phyloP scores from a whole-genome alignment of 1,284 basidiomycete species.

The Boletellus sp. region DNA sequence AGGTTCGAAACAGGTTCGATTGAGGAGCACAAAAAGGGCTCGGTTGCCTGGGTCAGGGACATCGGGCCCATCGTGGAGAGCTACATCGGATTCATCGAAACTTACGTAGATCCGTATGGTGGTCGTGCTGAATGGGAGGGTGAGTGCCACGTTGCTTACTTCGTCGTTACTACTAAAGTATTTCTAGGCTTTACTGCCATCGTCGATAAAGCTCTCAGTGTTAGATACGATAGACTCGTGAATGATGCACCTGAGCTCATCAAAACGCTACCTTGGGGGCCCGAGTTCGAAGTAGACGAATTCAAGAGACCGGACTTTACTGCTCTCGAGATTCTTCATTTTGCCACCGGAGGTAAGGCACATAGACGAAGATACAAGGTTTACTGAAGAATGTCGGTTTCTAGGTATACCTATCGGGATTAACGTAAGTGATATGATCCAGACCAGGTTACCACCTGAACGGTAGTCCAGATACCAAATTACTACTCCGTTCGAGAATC shows the following conservation, averaged over 20 bases:
- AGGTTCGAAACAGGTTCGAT: conserved; percentile 76
- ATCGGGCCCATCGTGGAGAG: conserved; percentile 83
- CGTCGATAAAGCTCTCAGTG: conserved; percentile 78
- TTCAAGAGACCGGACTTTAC: conserved; percentile 88
- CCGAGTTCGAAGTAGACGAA: conserved; percentile 76
- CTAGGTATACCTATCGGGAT: conserved; percentile 80
- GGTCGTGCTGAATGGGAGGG: conserved; percentile 86
- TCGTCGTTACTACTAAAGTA: background rate
- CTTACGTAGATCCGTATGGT: conserved; percentile 83
- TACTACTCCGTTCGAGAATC: conserved; percentile 80
- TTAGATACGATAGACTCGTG: conserved; percentile 77
- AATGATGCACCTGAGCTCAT: conserved; percentile 72
- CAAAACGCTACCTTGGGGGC: conserved; percentile 79
- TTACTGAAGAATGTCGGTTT: background rate
- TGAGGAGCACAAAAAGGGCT: conserved; percentile 72
- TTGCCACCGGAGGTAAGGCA: conserved; percentile 69
- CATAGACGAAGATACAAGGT: background rate
- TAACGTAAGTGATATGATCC: conserved; percentile 47
- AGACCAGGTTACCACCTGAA: background rate
- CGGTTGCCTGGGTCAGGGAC: conserved; percentile 80
- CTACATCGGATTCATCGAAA: conserved; percentile 78
- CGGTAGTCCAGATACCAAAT: conserved; percentile 59
- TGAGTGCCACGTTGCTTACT: conserved; percentile 18
- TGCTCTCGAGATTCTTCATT: conserved; percentile 74
- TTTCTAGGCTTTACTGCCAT: conserved; percentile 80